These are phyloP conservation scores for Paramyrothecium roridum DNA, from an alignment of 2,329 filamentous ascomycete genomes.

Conservation along the genomic window DNA sequence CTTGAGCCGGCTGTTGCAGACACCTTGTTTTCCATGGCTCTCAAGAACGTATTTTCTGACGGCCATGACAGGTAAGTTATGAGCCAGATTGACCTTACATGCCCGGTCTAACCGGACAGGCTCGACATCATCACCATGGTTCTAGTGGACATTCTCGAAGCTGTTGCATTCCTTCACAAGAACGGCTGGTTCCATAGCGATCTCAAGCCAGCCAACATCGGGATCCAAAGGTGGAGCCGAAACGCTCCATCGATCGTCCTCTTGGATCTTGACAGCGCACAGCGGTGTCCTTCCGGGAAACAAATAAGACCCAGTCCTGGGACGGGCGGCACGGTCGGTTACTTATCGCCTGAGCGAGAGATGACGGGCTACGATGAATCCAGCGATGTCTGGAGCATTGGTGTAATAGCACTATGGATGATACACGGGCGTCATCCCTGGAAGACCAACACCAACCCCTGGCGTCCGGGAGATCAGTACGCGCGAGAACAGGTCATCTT, in stretches of 20 bases:
- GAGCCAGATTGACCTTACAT: no score
- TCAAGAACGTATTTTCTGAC: no score
- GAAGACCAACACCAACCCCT: background rate
- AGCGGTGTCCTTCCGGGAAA: background rate
- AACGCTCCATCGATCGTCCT: no score
- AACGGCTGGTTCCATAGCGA: background rate
- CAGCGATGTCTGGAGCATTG: background rate
- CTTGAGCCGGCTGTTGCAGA: background rate
- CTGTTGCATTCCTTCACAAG: background rate
- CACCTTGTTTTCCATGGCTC: no score
- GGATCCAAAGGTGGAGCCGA: no score
- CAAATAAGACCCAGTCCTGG: background rate
- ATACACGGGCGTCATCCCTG: background rate
- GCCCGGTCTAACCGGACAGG: no score
- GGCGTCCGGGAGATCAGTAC: no score
- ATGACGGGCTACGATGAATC: background rate
- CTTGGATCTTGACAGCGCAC: background rate
- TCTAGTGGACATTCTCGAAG: no score
- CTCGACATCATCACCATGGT: no score
- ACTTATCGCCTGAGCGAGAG: background rate
- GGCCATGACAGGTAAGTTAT: no score
- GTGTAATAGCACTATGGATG: background rate
- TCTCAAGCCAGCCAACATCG: background rate
- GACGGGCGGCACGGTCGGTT: background rate
- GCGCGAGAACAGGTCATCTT: no score